Evolutionary conservation across 139 green algal species (phyloP), one percentile per base, ranked within the genome.

Genomic region (Nannochloris sp.): DNA sequence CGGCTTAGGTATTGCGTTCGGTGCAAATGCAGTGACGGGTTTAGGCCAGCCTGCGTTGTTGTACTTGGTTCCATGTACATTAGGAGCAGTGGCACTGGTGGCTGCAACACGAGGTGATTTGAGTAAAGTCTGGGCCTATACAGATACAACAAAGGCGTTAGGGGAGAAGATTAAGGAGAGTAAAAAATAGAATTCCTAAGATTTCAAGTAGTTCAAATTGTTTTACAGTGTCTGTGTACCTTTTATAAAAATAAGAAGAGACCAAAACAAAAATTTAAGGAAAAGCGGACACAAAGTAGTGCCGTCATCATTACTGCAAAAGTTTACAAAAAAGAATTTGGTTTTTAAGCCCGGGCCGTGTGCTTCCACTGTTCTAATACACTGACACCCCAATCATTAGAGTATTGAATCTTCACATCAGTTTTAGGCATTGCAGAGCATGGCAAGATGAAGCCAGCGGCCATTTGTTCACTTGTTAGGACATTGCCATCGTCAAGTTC

Each of bases 1-100:
- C 12, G 90, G 90, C 2, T 75, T 96, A 25, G 42, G 78, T 27
- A 47, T 79, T 13, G 88, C 90, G 0, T 95, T 95, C 72, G 83
- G 68, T 1, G 89, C 81, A 14, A 96, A 95, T 73, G 73, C 71
- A n/a, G 66, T 92, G 4, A 96, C 87, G 0, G 65, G 82, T 14
- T 30, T 92, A 57, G 89, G 87, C 1, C 87, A 96, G 75, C 89
- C 89, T 0, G 85, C 85, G 37, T 72, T 95, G 60, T 67, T 95
- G 32, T 95, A 95, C 72, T 77, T 95, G 0, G 81, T 87, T 29
- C 87, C 87, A 0, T 54, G 42, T 3, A 90, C 76, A 2, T 51
- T 92, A 12, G 57, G 63, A 0, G 70, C 83, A 0, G 70, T 90
- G 25, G 23, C 51, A 6, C 14, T 78, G 3, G 76, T 71, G n/a